These are phyloP conservation scores for Coemansia sp. DNA, from an alignment of 192 early-diverging fungal species.

Conservation along the genomic window DNA sequence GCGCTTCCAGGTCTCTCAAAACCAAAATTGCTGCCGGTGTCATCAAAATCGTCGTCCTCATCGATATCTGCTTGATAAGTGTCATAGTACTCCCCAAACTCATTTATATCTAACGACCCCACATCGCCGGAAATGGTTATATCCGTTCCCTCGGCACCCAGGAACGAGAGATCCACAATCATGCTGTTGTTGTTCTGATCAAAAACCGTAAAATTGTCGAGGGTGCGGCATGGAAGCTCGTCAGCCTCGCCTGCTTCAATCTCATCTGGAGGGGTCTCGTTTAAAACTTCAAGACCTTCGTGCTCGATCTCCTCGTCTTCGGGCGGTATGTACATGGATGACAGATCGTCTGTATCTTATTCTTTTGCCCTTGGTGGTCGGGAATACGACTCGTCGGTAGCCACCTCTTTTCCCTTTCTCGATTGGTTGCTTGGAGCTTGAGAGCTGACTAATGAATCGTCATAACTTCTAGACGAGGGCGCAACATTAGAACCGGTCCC, in stretches of 20 bases:
- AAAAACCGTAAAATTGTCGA: constrained; percentile 60
- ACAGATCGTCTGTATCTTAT: neutral
- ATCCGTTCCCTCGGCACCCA: constrained; percentile 50
- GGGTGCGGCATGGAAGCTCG: constrained; percentile 52
- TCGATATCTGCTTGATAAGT: constrained; percentile 44
- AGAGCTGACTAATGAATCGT: neutral
- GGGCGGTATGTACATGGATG: constrained; percentile 16
- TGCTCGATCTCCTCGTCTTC: constrained; percentile 42
- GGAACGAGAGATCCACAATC: constrained; percentile 46
- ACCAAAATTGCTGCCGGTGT: constrained; percentile 13
- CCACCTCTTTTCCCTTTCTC: neutral
- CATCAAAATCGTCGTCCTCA: constrained; percentile 33
- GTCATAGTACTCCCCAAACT: constrained; percentile 11
- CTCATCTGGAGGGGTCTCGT: constrained; percentile 36
- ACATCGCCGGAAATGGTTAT: constrained; percentile 56
- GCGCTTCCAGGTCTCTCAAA: constrained; percentile 6
- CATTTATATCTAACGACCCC: constrained; percentile 37
- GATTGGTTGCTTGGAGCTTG: neutral
- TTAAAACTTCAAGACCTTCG: constrained; percentile 49
- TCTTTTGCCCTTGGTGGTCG: neutral
- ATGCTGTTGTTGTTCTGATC: constrained; percentile 36
- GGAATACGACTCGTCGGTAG: neutral
- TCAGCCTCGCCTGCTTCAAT: constrained; percentile 17
- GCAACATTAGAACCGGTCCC: neutral
- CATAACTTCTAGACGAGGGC: neutral